These are phyloP conservation scores for Thraustochytrium striatum DNA, from an alignment of 352 stramenopile species.

Conservation along the genomic window DNA sequence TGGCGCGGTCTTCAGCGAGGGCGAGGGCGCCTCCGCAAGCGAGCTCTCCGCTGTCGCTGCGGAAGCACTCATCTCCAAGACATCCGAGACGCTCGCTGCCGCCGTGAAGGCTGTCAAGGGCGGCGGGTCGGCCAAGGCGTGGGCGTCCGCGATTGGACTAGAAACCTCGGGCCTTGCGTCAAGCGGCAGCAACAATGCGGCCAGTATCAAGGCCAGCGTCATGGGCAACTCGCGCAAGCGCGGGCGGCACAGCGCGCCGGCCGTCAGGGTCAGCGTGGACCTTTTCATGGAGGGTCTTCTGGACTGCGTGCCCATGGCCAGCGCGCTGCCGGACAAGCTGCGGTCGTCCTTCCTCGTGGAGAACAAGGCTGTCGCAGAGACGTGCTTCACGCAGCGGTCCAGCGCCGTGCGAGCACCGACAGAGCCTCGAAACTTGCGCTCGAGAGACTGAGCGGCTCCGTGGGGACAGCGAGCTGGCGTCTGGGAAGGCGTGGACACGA, in stretches of 20 bases:
- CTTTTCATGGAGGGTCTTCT: slow-evolving; percentile 30
- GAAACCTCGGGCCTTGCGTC: no score
- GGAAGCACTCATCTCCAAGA: no score
- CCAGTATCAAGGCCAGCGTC: neutral
- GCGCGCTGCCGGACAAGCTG: slow-evolving; percentile 25
- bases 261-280: slow-evolving; percentile 19
- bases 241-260: neutral
- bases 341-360: slow-evolving; percentile 35
- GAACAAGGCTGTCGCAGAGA: slow-evolving; percentile 20
- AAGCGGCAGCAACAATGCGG: neutral
- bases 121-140: no score
- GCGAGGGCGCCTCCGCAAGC: no score
- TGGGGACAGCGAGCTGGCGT: neutral
- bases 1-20: no score
- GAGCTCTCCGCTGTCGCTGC: no score
- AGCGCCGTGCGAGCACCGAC: neutral
- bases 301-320: slow-evolving; percentile 2
- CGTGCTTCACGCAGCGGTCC: neutral
- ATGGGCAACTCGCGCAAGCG: neutral
- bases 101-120: no score
- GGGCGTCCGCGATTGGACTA: no score
- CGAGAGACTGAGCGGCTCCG: slow-evolving; percentile 33
- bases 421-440: slow-evolving; percentile 16
- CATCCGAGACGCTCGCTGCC: no score
- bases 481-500: slow-evolving; percentile 44